phyloP scores from a whole-genome alignment of 2,329 filamentous ascomycete genomes.

The Colletotrichum shisoi region DNA sequence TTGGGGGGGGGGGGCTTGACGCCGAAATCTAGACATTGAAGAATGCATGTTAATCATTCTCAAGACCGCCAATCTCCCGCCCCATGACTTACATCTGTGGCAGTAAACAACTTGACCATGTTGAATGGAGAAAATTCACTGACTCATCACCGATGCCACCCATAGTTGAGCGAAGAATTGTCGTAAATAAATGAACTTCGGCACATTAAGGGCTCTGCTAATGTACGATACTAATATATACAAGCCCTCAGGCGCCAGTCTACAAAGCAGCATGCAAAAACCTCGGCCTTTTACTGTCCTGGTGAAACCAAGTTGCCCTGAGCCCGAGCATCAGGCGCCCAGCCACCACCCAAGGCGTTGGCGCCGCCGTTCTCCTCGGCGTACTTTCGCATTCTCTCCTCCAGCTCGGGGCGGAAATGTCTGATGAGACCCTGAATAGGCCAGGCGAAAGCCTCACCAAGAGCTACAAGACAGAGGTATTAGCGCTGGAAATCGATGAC shows the following conservation, averaged over 20 bases:
- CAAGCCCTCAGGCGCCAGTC: slow-evolving; percentile 38
- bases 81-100: neutral
- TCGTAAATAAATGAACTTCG: slow-evolving; percentile 34
- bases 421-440: slow-evolving; percentile 97
- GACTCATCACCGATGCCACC: neutral
- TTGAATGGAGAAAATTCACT: neutral
- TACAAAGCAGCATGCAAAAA: slow-evolving; percentile 33
- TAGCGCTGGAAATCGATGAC: slow-evolving; percentile 40
- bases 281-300: slow-evolving; percentile 73
- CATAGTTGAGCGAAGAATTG: neutral
- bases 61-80: neutral
- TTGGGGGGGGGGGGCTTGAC: neutral
- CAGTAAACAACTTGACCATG: no score
- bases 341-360: slow-evolving; percentile 80
- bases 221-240: slow-evolving; percentile 42
- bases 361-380: slow-evolving; percentile 75
- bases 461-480: slow-evolving; percentile 59
- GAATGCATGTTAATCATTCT: slow-evolving; percentile 1
- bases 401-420: slow-evolving; percentile 95
- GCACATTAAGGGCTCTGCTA: slow-evolving; percentile 38
- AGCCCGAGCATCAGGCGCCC: slow-evolving; percentile 76
- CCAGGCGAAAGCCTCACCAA: slow-evolving; percentile 98
- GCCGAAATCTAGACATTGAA: slow-evolving; percentile 20
- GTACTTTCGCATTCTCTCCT: slow-evolving; percentile 87
- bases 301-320: slow-evolving; percentile 87